Conservation (phyloP, 2,329 filamentous ascomycete species). For the Plectosphaerella sp. region DNA sequence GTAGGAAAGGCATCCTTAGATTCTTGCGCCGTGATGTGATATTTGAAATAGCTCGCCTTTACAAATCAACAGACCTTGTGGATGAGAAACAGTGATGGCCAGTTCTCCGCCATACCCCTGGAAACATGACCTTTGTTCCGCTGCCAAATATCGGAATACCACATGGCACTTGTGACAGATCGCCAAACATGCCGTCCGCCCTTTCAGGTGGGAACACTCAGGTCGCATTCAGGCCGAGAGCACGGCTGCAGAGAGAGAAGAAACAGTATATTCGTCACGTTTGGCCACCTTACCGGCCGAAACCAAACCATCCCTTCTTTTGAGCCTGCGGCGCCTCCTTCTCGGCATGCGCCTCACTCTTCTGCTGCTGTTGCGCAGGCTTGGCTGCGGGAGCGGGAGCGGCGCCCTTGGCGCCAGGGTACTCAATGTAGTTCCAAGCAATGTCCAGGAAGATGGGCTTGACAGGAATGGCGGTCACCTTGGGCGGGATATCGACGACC, state of each 20-base stretch:
- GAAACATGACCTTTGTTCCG: no score
- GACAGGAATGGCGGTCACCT: conserved; percentile 75
- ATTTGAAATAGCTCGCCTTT: no score
- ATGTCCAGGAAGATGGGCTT: conserved; percentile 96
- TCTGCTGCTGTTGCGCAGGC: conserved; percentile 11
- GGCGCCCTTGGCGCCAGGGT: conserved; percentile 59
- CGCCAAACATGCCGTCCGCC: no score
- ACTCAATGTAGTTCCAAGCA: conserved; percentile 96
- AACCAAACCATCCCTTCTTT: conserved; percentile 77
- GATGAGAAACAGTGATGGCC: no score
- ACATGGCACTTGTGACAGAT: no score
- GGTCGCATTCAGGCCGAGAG: not conserved
- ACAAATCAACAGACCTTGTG: no score
- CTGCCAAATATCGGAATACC: no score
- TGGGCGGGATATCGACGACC: conserved; percentile 83
- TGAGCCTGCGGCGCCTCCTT: conserved; percentile 39
- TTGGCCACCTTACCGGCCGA: conserved; percentile 43
- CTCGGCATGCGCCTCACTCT: conserved; percentile 20
- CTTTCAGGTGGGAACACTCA: not conserved
- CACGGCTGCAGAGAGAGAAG: not conserved
- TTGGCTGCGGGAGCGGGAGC: conserved; percentile 17
- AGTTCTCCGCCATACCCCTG: no score
- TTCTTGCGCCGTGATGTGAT: no score
- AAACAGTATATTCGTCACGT: not conserved
- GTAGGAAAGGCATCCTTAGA: no score